Evolutionary conservation across 2,329 filamentous ascomycete species (phyloP), one percentile per base, ranked within the genome.

Genomic region (Colletotrichum musae): DNA sequence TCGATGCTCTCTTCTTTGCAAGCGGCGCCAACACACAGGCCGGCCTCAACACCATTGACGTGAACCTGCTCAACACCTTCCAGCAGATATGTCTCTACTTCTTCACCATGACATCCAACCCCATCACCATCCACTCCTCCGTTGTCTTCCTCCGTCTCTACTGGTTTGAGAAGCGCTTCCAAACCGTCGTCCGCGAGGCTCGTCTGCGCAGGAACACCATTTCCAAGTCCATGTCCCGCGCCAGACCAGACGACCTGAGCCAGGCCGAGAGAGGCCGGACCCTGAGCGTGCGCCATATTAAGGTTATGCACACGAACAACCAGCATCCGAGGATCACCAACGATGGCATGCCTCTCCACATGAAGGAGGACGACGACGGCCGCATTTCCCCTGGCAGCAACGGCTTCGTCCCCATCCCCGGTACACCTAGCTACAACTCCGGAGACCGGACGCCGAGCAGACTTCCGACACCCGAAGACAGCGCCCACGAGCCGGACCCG

Each of bases 91-190:
- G 93, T 58, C 82, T 97, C 28, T 94, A 92, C 74, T 75, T 94
- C 6, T 85, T 93, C 48, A 85, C 92, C 4, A 91, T 94, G 85
- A 74, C 94, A 13, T 90, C 92, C 28, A 97, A 94, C 58, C 94
- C 94, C 0, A 96, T 97, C 70, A 91, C 93, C 54, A 91, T 97
- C 74, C 91, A 97, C 76, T 89, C 93, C 2, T 92, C 89, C 52
- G 94, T 99, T 52, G 96, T 99, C 7, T 95, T 97, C 74, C 87
- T 98, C 15, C 92, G 96, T 28, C 85, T 99, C 2, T 98, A 97
- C 81, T 99, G 95, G 95, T 99, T 99, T 78, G 95, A 99, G 81
- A 97, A 97, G 80, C 90, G 95, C 7, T 98, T 99, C 77, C 93
- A 97, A 77, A 87, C 93, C 74, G 88, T 97, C 72, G 94, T 93